phyloP scores from a whole-genome alignment of 2,329 filamentous ascomycete genomes.

The Fusarium bactridioides region DNA sequence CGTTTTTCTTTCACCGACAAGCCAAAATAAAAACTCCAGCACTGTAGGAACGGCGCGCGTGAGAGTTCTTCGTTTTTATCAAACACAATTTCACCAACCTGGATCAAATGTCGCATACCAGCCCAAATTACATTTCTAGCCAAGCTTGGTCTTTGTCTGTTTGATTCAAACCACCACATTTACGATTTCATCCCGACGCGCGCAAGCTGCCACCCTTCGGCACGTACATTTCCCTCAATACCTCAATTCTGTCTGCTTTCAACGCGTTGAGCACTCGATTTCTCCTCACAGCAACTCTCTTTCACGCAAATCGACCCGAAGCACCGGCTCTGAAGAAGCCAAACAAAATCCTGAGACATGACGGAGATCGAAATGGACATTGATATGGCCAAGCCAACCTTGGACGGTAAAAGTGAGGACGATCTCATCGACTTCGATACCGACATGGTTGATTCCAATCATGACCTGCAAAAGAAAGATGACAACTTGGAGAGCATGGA shows the following conservation, averaged over 20 bases:
- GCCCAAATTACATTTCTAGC: conserved; percentile 18
- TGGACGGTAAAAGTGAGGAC: conserved; percentile 41
- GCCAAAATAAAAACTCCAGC: neutral
- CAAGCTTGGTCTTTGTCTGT: conserved; percentile 14
- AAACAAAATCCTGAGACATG: conserved; percentile 27
- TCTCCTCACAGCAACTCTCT: too few species aligned
- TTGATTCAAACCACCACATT: conserved; percentile 27
- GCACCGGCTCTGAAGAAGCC: neutral
- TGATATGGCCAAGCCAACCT: conserved; percentile 39
- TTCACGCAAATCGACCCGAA: neutral
- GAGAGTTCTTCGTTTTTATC: neutral
- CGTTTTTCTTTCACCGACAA: neutral
- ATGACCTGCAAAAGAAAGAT: conserved; percentile 10
- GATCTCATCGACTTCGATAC: conserved; percentile 52
- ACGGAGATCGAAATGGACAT: conserved; percentile 46
- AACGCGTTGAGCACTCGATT: neutral
- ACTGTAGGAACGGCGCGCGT: neutral
- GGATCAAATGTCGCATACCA: conserved; percentile 41
- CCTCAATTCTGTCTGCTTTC: neutral
- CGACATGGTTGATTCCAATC: conserved; percentile 41
- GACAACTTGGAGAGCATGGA: conserved; percentile 11
- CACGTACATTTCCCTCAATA: neutral
- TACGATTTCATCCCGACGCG: neutral
- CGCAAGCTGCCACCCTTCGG: neutral
- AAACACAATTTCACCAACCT: neutral